Conservation (phyloP, 1,284 basidiomycete species). For the Moniliophthora roreri region DNA sequence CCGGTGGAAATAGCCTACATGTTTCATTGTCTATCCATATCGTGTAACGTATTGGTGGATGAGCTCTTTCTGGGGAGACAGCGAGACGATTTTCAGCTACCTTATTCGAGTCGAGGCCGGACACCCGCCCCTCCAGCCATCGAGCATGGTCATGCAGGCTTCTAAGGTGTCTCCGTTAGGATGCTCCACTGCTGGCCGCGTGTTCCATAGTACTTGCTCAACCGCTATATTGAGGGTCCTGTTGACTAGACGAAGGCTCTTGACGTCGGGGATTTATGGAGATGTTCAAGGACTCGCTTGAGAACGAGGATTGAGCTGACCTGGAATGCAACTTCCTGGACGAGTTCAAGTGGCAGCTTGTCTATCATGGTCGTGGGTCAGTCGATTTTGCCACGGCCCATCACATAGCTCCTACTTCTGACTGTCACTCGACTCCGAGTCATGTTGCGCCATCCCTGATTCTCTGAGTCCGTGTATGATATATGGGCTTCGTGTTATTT, state of each 20-base stretch:
- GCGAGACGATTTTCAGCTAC: neutral
- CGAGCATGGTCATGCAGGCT: neutral
- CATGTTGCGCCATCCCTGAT: too few species aligned
- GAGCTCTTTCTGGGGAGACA: neutral
- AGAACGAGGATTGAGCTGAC: too few species aligned
- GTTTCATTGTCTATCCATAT: neutral
- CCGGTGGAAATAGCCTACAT: neutral
- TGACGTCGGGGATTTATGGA: neutral
- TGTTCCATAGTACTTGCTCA: neutral
- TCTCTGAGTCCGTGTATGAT: too few species aligned
- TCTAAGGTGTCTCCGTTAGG: neutral
- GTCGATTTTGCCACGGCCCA: too few species aligned
- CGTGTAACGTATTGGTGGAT: neutral
- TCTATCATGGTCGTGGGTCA: too few species aligned
- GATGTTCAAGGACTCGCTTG: too few species aligned
- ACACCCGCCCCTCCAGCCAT: neutral
- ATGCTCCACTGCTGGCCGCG: neutral
- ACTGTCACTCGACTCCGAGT: too few species aligned
- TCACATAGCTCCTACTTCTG: too few species aligned
- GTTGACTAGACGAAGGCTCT: neutral
- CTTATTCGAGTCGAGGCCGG: neutral
- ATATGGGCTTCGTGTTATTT: too few species aligned
- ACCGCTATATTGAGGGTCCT: neutral
- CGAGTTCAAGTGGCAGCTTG: too few species aligned
- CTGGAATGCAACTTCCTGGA: too few species aligned